Evolutionary conservation across 768 basidiomycete genomes (phyloP).

Genomic region (Gelatoporia subvermispora): DNA sequence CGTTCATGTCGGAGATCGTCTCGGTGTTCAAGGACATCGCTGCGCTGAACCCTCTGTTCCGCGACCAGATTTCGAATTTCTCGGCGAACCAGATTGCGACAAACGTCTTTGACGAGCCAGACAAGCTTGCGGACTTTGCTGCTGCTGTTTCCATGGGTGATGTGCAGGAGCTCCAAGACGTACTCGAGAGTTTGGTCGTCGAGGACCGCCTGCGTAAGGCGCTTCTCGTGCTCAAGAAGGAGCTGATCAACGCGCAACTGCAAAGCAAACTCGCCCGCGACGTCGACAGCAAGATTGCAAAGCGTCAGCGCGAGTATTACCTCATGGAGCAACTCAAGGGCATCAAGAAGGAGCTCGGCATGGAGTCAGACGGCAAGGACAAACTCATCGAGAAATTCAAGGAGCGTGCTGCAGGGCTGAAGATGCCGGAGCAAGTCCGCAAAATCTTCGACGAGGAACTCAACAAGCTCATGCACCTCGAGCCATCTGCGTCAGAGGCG

Average conservation of each 20-base stretch:
- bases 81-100: conserved; percentile 88
- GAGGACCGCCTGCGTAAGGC: conserved; percentile 90
- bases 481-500: conserved; percentile 88
- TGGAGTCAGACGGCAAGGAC: conserved; percentile 94
- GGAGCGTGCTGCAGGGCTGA: conserved; percentile 72
- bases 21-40: conserved; percentile 98
- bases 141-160: conserved; percentile 95
- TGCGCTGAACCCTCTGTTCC: conserved; percentile 93
- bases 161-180: conserved; percentile 87
- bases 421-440: conserved; percentile 85
- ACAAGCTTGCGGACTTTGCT: conserved; percentile 95
- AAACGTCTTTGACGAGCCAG: conserved; percentile 96
- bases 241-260: conserved; percentile 93
- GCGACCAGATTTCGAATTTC: conserved; percentile 96
- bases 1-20: conserved; percentile 94
- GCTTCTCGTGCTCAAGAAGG: conserved; percentile 91
- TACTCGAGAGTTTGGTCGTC: conserved; percentile 80
- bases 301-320: conserved; percentile 91
- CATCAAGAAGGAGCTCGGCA: conserved; percentile 93
- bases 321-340: conserved; percentile 96
- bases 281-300: conserved; percentile 92
- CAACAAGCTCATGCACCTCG: conserved; percentile 81
- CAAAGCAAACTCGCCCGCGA: conserved; percentile 90
- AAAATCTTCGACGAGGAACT: conserved; percentile 98
- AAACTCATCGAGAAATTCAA: conserved; percentile 90